Base-by-base conservation (phyloP, 1,139 yeast species). In the Hanseniaspora uvarum region DNA sequence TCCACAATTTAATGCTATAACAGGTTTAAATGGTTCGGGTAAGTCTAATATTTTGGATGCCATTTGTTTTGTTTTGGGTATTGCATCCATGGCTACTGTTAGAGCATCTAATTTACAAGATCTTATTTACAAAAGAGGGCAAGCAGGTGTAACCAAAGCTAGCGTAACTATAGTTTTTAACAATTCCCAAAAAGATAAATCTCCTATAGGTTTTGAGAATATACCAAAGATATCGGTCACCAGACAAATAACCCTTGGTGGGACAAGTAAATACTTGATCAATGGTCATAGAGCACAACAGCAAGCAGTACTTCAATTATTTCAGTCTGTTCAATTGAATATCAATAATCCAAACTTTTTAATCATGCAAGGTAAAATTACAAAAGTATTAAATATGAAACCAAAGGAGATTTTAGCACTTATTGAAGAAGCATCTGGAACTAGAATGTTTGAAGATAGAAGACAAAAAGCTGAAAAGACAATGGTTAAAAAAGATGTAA, bases 361-460 rank as follows among this genome's bases (percentile, higher is more conserved):
- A 62, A 94, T 94, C 63, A 92, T 94, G 98, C 99, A 94, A 70
- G 99, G 99, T 57, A 85, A 87, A 64, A 94, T 94, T 69, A 94
- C 98, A 36, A 92, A 94, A 66, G 97, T 94, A 56, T 75, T 94
- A 63, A 92, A 94, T 67, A 92, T 92, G 98, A 88, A 86, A 63
- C 94, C 98, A 0, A 71, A 79, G 2, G 98, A 94, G 66, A 86
- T 89, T 36, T 70, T 94, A 60, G 82, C 96, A 3, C 74, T 92
- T 60, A 88, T 94, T 57, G 98, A 92, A 69, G 99, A 94, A 70
- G 98, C 98, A 0, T 96, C 98, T 0, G 98, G 99, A 7, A 94
- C 98, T 0, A 79, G 94, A 58, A 86, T 94, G 74, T 94, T 87
- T 65, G 98, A 92, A 66, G 95, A 88, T 59, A 78, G 96, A 58